Evolutionary conservation across 1,284 basidiomycete species (phyloP).

Genomic region (Austroboletus novae-zelandiae): DNA sequence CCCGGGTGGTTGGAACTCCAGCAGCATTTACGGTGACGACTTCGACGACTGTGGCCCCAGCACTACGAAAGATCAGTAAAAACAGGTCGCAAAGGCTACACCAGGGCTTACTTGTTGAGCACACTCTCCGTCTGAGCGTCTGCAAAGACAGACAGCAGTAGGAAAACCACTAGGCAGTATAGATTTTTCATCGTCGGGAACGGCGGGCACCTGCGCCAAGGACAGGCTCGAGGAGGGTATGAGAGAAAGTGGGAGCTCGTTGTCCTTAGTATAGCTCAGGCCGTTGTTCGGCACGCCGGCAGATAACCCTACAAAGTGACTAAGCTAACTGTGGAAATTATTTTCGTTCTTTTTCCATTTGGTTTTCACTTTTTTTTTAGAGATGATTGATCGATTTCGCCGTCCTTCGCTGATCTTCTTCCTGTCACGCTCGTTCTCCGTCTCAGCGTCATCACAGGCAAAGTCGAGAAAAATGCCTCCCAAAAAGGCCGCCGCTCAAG

Average conservation of each 20-base stretch:
- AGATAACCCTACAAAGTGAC: conserved; percentile 16
- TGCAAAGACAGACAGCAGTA: conserved; percentile 30
- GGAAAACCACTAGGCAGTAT: conserved; percentile 22
- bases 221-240: neutral
- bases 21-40: conserved; percentile 43
- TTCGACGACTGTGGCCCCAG: conserved; percentile 55
- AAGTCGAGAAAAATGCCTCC: conserved; percentile 77
- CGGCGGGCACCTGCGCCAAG: conserved; percentile 3
- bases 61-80: conserved; percentile 34
- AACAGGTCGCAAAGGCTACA: neutral
- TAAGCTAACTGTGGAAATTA: conserved; percentile 1
- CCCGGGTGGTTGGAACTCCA: conserved; percentile 44
- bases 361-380: conserved; percentile 11
- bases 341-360: neutral
- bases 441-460: conserved; percentile 28
- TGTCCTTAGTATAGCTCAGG: neutral
- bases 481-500: conserved; percentile 70
- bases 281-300: conserved; percentile 21
- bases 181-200: conserved; percentile 21
- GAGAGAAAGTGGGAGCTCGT: neutral
- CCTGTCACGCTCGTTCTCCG: conserved; percentile 21
- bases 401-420: conserved; percentile 12
- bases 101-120: conserved; percentile 40
- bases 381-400: conserved; percentile 38
- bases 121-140: conserved; percentile 49